Evolutionary conservation across 1,139 yeast species (phyloP).

Genomic region (Blastobotrys proliferans): DNA sequence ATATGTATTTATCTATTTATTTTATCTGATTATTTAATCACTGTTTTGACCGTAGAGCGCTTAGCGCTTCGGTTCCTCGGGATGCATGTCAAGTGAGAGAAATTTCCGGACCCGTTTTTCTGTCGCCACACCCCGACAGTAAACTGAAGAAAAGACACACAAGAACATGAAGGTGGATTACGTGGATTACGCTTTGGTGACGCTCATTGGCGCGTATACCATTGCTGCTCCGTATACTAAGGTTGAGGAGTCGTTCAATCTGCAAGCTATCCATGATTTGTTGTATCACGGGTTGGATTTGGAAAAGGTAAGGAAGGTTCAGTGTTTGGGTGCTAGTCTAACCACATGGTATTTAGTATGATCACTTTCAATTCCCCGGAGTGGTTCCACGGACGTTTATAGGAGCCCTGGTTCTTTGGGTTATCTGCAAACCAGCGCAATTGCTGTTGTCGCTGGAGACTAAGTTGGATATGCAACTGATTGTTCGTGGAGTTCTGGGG

Average conservation of each 20-base stretch:
- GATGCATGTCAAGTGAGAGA: too few species aligned
- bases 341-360: slow-evolving; percentile 51
- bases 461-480: slow-evolving; percentile 40
- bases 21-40: too few species aligned
- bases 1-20: slow-evolving; percentile 1
- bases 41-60: too few species aligned
- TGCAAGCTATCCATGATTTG: slow-evolving; percentile 87
- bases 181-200: slow-evolving; percentile 16
- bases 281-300: slow-evolving; percentile 53
- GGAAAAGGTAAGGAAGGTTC: slow-evolving; percentile 14
- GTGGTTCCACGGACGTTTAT: slow-evolving; percentile 83
- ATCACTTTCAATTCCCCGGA: slow-evolving; percentile 80
- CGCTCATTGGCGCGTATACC: slow-evolving; percentile 38
- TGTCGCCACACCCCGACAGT: too few species aligned
- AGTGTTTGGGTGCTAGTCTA: slow-evolving; percentile 1
- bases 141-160: too few species aligned
- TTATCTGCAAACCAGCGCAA: slow-evolving; percentile 38
- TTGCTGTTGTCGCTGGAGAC: slow-evolving; percentile 28
- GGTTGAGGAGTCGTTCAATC: slow-evolving; percentile 90
- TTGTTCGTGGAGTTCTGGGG: slow-evolving; percentile 35
- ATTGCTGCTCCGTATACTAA: slow-evolving; percentile 74
- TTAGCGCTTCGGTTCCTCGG: too few species aligned
- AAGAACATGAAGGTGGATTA: slow-evolving; percentile 11
- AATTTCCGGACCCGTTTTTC: too few species aligned
- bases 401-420: slow-evolving; percentile 61